These are phyloP conservation scores for Termitomyces sp. DNA, from an alignment of 768 basidiomycete genomes.

Conservation along the genomic window DNA sequence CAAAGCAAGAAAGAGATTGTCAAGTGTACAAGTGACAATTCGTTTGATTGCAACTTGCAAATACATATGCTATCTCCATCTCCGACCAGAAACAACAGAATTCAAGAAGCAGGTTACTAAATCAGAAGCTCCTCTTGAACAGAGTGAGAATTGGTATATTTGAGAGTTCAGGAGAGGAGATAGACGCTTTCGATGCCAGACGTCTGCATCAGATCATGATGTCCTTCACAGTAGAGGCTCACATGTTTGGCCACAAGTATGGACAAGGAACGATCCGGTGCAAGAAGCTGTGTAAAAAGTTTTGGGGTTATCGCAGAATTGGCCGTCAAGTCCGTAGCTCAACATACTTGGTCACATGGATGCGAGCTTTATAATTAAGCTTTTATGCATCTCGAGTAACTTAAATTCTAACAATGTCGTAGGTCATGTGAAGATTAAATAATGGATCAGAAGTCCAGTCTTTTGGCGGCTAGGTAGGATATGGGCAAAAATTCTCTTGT, in stretches of 20 bases:
- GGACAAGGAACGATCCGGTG: neutral
- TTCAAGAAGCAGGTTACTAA: neutral
- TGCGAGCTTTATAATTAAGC: no score
- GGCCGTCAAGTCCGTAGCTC: constrained; percentile 8
- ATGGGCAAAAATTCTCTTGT: no score
- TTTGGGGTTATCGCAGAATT: neutral
- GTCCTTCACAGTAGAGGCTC: neutral
- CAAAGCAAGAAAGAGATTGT: neutral
- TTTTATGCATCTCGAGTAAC: neutral
- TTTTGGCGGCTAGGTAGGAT: neutral
- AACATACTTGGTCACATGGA: neutral
- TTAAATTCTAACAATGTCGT: neutral
- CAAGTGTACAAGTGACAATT: neutral
- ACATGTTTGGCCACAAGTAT: no score
- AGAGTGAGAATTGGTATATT: neutral
- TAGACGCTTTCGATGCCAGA: constrained; percentile 6
- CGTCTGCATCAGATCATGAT: constrained; percentile 1
- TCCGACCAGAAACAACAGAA: constrained; percentile 4
- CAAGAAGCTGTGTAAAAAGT: neutral
- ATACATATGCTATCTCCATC: neutral
- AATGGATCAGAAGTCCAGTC: neutral
- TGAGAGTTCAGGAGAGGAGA: neutral
- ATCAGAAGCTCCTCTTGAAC: neutral
- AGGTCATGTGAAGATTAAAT: neutral
- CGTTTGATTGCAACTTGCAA: neutral